Percentiles rank a stretch among this genome's conserved stretches.
These are phyloP conservation scores for Solanum boliviense DNA, from an alignment of 257 asterid species.

Conservation along the genomic window DNA sequence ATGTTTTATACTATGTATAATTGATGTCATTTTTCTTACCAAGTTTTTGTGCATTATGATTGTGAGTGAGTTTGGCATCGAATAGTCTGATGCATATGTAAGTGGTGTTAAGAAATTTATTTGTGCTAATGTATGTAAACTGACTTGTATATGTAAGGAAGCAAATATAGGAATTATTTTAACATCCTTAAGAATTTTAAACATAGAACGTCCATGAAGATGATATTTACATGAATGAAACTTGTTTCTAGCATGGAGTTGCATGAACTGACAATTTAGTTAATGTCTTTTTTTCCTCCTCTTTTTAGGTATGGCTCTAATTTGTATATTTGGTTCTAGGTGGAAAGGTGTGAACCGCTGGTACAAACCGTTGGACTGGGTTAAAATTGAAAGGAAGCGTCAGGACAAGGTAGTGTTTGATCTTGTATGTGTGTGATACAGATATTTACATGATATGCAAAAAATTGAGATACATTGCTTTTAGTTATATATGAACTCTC, in stretches of 20 bases:
- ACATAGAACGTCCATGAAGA: not conserved
- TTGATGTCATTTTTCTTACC: not conserved
- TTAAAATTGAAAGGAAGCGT: slow-evolving; percentile 55
- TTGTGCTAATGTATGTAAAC: not conserved
- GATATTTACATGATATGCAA: not conserved
- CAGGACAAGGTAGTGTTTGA: slow-evolving; percentile 64
- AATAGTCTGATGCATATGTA: not conserved
- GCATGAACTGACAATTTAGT: not conserved
- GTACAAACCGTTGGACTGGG: slow-evolving; percentile 64
- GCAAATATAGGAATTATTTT: not conserved
- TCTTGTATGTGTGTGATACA: not conserved
- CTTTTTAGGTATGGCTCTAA: not conserved
- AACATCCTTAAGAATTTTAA: not conserved
- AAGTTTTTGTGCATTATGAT: not conserved
- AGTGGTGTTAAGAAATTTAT: not conserved
- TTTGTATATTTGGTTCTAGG: slow-evolving; percentile 16
- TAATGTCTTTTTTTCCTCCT: not conserved
- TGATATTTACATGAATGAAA: not conserved
- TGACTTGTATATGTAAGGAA: not conserved
- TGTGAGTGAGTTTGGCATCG: not conserved
- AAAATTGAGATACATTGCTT: not conserved
- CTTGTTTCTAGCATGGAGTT: not conserved
- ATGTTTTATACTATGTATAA: not conserved
- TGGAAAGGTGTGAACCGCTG: slow-evolving; percentile 67
- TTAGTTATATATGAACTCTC: not conserved